Evolutionary conservation across 169 alveolate genomes (phyloP).

Genomic region (Plasmodium sp.): DNA sequence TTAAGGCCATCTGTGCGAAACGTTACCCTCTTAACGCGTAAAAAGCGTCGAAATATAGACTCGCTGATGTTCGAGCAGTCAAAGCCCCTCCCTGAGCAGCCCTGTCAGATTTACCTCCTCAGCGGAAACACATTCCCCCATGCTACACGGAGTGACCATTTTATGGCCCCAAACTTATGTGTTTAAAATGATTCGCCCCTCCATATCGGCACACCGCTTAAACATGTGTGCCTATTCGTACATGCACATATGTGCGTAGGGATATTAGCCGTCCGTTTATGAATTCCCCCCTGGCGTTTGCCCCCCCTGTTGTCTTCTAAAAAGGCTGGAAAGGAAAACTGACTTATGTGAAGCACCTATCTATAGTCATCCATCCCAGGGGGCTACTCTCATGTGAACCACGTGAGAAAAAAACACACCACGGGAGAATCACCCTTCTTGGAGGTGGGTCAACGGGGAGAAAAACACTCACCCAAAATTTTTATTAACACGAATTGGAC

Average conservation of each 20-base stretch:
- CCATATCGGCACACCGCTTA: neutral
- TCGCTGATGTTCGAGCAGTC: neutral
- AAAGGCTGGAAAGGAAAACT: neutral
- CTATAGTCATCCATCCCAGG: neutral
- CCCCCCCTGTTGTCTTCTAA: neutral
- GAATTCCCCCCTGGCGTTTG: neutral
- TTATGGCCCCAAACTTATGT: neutral
- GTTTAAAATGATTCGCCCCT: neutral
- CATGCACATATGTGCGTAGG: neutral
- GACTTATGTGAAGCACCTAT: neutral
- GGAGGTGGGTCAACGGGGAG: neutral
- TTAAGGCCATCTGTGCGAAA: neutral
- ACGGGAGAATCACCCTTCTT: neutral
- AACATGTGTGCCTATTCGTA: neutral
- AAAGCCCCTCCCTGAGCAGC: neutral
- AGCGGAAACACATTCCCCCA: neutral
- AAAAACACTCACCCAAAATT: neutral
- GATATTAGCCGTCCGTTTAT: neutral
- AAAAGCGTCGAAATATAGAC: neutral
- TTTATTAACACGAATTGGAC: neutral
- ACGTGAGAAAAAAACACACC: neutral
- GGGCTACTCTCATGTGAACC: neutral
- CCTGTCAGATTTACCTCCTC: neutral
- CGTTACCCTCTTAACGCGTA: neutral
- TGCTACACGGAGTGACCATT: neutral